These are phyloP conservation scores for Penicillium thymicola DNA, from an alignment of 2,329 filamentous ascomycete genomes.

Conservation along the genomic window DNA sequence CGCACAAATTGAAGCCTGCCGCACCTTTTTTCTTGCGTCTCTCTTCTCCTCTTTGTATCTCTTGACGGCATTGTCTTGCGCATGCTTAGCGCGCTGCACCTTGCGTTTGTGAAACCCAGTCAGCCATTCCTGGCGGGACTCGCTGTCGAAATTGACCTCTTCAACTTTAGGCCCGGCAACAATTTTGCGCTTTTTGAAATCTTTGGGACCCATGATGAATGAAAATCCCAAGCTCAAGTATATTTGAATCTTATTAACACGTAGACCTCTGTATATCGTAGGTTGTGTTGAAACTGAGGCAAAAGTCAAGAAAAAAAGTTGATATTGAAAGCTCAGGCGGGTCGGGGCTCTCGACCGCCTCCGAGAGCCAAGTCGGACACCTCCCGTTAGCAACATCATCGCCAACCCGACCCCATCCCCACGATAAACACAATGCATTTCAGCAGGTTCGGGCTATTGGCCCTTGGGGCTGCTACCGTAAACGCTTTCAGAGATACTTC, in stretches of 20 bases:
- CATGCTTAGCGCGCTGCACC: constrained; percentile 75
- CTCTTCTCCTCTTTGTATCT: constrained; percentile 75
- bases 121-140: constrained; percentile 78
- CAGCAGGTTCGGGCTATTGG: constrained; percentile 44
- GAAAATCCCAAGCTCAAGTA: neutral
- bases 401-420: constrained; percentile 19
- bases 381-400: constrained; percentile 31
- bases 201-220: constrained; percentile 49
- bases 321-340: constrained; percentile 27
- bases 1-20: constrained; percentile 14
- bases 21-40: constrained; percentile 70
- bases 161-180: constrained; percentile 53
- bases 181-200: constrained; percentile 65
- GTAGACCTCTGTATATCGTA: neutral
- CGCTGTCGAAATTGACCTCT: constrained; percentile 80
- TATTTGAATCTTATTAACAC: neutral
- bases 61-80: constrained; percentile 76
- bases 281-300: constrained; percentile 1
- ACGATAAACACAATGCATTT: constrained; percentile 41
- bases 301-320: constrained; percentile 16
- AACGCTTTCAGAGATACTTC: constrained; percentile 81
- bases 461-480: constrained; percentile 56
- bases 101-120: constrained; percentile 98
- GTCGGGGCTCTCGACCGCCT: constrained; percentile 36
- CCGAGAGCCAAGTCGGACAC: constrained; percentile 27